These are phyloP conservation scores for Raffaelea arxii DNA, from an alignment of 2,329 filamentous ascomycete species.

Conservation along the genomic window DNA sequence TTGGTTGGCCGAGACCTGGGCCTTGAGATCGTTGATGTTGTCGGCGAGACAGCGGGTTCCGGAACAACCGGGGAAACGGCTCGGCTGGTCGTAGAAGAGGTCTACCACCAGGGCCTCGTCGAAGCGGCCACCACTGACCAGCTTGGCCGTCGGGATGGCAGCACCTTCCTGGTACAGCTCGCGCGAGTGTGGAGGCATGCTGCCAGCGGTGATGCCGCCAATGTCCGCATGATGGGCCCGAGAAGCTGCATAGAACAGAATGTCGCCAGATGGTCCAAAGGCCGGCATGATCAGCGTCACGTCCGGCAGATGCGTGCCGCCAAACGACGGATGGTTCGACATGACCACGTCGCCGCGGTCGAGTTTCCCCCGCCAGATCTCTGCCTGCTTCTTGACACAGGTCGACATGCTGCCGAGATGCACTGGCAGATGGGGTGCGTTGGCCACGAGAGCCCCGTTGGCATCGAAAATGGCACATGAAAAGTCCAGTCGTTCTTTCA, in stretches of 20 bases:
- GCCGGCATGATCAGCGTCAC: constrained; percentile 75
- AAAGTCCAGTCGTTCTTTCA: constrained; percentile 75
- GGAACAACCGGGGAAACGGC: constrained; percentile 63
- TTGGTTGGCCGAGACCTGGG: constrained; percentile 78
- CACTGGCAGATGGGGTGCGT: constrained; percentile 71
- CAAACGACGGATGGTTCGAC: constrained; percentile 76
- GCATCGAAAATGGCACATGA: constrained; percentile 75
- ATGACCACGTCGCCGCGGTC: constrained; percentile 74
- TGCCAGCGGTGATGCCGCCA: constrained; percentile 71
- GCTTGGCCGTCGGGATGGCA: constrained; percentile 54
- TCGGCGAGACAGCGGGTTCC: constrained; percentile 72
- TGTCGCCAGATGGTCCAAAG: constrained; percentile 55
- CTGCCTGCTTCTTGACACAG: constrained; percentile 66
- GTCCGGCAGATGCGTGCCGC: constrained; percentile 75
- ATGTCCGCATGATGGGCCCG: constrained; percentile 79
- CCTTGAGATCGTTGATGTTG: constrained; percentile 79
- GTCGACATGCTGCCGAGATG: constrained; percentile 82
- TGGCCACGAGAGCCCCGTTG: constrained; percentile 66
- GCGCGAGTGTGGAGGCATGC: constrained; percentile 69
- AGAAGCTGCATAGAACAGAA: constrained; percentile 74
- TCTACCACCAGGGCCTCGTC: constrained; percentile 68
- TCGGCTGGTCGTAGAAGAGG: constrained; percentile 62
- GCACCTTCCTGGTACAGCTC: constrained; percentile 57
- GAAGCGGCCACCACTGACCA: constrained; percentile 69
- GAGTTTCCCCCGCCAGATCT: constrained; percentile 70